Evolutionary conservation across 2,329 filamentous ascomycete genomes (phyloP).

Genomic region (Bipolaris victoriae): DNA sequence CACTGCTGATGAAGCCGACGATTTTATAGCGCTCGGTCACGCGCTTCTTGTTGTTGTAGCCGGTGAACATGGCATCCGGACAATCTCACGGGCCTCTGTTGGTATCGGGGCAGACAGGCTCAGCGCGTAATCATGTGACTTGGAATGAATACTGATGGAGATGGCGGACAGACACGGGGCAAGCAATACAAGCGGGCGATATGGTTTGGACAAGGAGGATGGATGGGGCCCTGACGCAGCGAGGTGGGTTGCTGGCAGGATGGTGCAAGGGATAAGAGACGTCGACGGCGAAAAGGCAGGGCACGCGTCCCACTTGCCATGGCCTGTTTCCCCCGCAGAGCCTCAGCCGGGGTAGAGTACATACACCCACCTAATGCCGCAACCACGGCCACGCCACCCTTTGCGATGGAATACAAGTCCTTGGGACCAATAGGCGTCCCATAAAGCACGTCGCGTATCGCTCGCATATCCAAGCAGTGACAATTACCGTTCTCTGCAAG

Average conservation of each 20-base stretch:
- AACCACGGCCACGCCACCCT: not conserved
- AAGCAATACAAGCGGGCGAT: constrained; percentile 24
- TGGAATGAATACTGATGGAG: not conserved
- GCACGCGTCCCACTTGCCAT: constrained; percentile 37
- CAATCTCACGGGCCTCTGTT: constrained; percentile 35
- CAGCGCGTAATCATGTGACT: constrained; percentile 4
- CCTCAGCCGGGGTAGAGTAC: constrained; percentile 4
- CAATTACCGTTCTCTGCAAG: constrained; percentile 13
- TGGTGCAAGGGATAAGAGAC: not conserved
- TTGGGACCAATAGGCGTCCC: not conserved
- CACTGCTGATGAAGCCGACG: constrained; percentile 96
- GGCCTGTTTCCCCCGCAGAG: constrained; percentile 11
- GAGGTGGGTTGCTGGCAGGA: not conserved
- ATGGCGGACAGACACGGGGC: constrained; percentile 20
- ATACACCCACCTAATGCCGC: not conserved
- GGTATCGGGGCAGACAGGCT: not conserved
- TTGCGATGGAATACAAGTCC: not conserved
- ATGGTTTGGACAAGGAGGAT: constrained; percentile 12
- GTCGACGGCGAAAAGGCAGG: constrained; percentile 14
- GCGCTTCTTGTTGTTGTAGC: constrained; percentile 75
- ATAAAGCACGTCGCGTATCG: not conserved
- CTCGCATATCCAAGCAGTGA: constrained; percentile 8
- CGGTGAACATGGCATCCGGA: constrained; percentile 50
- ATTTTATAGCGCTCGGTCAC: constrained; percentile 95
- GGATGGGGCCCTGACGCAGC: not conserved